These are phyloP conservation scores for Dioscorea cayenensis DNA, from an alignment of 116 monocot species.

Conservation along the genomic window DNA sequence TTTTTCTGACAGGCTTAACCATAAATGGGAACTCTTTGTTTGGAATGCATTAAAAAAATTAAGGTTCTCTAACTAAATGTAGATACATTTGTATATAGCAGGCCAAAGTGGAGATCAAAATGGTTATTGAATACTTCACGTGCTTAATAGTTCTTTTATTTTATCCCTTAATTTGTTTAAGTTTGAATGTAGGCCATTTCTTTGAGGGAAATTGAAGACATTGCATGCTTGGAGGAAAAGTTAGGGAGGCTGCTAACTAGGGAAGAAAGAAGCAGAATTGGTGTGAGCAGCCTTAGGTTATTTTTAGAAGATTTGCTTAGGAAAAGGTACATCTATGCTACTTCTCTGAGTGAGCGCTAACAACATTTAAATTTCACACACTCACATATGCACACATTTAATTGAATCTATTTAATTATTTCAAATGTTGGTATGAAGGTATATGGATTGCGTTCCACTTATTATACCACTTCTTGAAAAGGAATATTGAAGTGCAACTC, in stretches of 20 bases:
- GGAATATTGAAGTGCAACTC: slow-evolving; percentile 54
- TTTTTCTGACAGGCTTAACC: too few species aligned
- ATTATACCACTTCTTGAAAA: slow-evolving; percentile 84
- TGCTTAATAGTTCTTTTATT: background rate
- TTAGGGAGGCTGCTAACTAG: slow-evolving; percentile 52
- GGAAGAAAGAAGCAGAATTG: slow-evolving; percentile 80
- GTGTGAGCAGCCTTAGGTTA: slow-evolving; percentile 65
- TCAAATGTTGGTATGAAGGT: slow-evolving; percentile 31
- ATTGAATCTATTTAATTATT: slow-evolving; percentile 2
- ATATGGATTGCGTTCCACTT: slow-evolving; percentile 76
- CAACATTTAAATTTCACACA: background rate
- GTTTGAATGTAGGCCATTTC: slow-evolving; percentile 47
- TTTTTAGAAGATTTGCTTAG: slow-evolving; percentile 77
- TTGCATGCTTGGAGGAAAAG: slow-evolving; percentile 66
- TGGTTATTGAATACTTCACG: too few species aligned
- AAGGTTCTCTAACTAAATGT: too few species aligned
- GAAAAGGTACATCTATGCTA: slow-evolving; percentile 39
- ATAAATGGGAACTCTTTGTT: too few species aligned
- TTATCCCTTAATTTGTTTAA: background rate
- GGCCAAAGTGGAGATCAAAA: too few species aligned
- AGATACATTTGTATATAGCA: too few species aligned
- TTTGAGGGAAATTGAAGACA: slow-evolving; percentile 76
- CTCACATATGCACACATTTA: too few species aligned
- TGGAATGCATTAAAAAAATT: too few species aligned
- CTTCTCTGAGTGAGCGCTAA: background rate